A percentile compares a stretch with the other conserved stretches of the same genome.
Evolutionary conservation across 176 grass and related monocot genomes (phyloP).

Genomic region (Eremochloa ophiuroides): DNA sequence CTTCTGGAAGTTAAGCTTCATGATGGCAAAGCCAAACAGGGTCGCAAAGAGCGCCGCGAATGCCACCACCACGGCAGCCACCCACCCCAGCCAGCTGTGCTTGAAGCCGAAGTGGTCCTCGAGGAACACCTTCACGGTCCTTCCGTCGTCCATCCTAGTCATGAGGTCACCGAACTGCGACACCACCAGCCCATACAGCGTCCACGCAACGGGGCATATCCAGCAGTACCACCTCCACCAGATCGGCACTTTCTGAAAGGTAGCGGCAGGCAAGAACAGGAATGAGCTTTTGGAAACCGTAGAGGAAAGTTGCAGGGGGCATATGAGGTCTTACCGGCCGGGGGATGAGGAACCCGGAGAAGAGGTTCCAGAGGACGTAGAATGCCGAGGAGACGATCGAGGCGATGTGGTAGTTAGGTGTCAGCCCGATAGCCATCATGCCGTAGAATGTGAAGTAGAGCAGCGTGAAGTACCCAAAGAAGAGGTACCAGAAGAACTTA

Average conservation of each 20-base stretch:
- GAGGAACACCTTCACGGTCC: constrained; percentile 32
- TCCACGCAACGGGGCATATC: constrained; percentile 70
- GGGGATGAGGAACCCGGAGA: constrained; percentile 68
- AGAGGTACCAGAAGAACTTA: constrained; percentile 87
- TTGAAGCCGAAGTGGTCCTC: constrained; percentile 65
- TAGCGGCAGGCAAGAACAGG: neutral
- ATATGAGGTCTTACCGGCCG: constrained; percentile 37
- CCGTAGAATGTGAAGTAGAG: constrained; percentile 96
- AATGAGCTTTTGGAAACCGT: neutral
- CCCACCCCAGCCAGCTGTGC: constrained; percentile 55
- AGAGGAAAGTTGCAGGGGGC: neutral
- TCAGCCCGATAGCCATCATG: constrained; percentile 81
- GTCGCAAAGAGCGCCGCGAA: constrained; percentile 56
- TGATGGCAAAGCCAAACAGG: constrained; percentile 69
- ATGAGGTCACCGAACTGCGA: constrained; percentile 72
- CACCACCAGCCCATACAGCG: constrained; percentile 62
- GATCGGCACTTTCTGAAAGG: constrained; percentile 61
- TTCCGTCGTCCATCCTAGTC: constrained; percentile 10
- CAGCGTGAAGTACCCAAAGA: constrained; percentile 78
- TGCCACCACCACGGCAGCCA: constrained; percentile 41
- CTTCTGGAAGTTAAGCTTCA: constrained; percentile 85
- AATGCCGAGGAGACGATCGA: constrained; percentile 64
- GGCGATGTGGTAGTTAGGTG: constrained; percentile 72
- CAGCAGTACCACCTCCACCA: constrained; percentile 97
- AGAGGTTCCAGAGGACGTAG: constrained; percentile 70